Evolutionary conservation across 331 rosid species (phyloP).

Genomic region (Malus hybrid): DNA sequence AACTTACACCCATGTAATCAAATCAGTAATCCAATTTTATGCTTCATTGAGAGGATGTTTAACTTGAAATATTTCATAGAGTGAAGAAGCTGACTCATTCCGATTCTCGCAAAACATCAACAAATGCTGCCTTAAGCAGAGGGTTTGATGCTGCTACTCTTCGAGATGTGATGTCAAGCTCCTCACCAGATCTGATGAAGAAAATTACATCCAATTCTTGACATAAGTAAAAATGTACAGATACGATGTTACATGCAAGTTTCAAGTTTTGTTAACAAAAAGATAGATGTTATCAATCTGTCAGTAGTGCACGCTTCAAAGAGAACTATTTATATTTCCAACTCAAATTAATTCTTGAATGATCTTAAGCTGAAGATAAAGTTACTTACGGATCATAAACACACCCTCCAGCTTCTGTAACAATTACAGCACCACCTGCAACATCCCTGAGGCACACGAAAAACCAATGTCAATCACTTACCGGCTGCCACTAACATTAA

Average conservation of each 20-base stretch:
- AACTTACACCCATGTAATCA: neutral
- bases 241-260: constrained; percentile 10
- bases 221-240: neutral
- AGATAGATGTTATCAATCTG: neutral
- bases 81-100: constrained; percentile 37
- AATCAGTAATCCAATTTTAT: neutral
- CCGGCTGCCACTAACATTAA: neutral
- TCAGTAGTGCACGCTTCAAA: neutral
- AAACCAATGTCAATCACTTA: constrained; percentile 14
- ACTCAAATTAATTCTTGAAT: neutral
- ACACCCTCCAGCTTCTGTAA: constrained; percentile 90
- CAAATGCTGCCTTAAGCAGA: constrained; percentile 61
- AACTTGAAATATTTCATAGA: constrained; percentile 6
- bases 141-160: constrained; percentile 92
- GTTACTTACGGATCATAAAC: constrained; percentile 91
- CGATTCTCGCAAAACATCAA: constrained; percentile 42
- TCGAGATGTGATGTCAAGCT: constrained; percentile 68
- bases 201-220: constrained; percentile 20
- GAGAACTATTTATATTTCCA: neutral
- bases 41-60: neutral
- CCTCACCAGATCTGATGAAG: constrained; percentile 77
- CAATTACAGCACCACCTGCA: constrained; percentile 91
- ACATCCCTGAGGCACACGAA: constrained; percentile 69
- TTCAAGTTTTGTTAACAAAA: neutral
- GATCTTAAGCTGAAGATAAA: neutral